phyloP scores from a whole-genome alignment of 1,284 basidiomycete species.

The Cutaneotrichosporon sp. region DNA sequence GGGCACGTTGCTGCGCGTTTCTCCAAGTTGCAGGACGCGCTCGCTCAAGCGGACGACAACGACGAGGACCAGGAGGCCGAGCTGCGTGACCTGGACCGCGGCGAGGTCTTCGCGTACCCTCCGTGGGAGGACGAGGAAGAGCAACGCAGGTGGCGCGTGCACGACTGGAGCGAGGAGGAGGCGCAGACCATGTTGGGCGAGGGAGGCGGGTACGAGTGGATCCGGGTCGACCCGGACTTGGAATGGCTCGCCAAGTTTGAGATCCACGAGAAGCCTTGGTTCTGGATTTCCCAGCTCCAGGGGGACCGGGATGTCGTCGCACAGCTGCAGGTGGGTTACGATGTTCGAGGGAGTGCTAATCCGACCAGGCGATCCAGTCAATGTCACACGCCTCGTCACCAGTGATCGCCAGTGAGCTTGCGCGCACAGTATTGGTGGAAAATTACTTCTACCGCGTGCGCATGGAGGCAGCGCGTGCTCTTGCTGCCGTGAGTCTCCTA shows the following conservation, averaged over 20 bases:
- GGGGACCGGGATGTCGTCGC: constrained; percentile 97
- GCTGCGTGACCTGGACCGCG: constrained; percentile 75
- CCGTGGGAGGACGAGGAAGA: constrained; percentile 90
- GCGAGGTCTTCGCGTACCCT: constrained; percentile 84
- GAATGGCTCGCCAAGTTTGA: constrained; percentile 93
- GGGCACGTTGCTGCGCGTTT: constrained; percentile 75
- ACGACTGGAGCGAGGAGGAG: constrained; percentile 97
- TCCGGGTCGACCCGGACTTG: constrained; percentile 97
- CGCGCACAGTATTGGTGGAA: constrained; percentile 87
- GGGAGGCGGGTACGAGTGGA: constrained; percentile 82
- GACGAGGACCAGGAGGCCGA: constrained; percentile 81
- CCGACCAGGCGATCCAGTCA: constrained; percentile 72
- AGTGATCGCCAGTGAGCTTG: constrained; percentile 85
- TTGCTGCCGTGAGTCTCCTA: constrained; percentile 68
- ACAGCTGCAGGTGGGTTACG: constrained; percentile 75
- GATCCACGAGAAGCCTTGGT: constrained; percentile 95
- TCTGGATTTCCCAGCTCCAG: constrained; percentile 98
- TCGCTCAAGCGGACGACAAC: constrained; percentile 82
- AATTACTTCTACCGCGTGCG: constrained; percentile 98
- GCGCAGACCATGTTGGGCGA: constrained; percentile 89
- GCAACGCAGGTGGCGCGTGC: constrained; percentile 90
- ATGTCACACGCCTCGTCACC: constrained; percentile 77
- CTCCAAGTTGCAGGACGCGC: constrained; percentile 76
- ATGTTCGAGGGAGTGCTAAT: neutral
- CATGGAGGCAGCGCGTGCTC: constrained; percentile 85